phyloP scores from a whole-genome alignment of 2,329 filamentous ascomycete genomes.

The Fusarium drepaniforme region DNA sequence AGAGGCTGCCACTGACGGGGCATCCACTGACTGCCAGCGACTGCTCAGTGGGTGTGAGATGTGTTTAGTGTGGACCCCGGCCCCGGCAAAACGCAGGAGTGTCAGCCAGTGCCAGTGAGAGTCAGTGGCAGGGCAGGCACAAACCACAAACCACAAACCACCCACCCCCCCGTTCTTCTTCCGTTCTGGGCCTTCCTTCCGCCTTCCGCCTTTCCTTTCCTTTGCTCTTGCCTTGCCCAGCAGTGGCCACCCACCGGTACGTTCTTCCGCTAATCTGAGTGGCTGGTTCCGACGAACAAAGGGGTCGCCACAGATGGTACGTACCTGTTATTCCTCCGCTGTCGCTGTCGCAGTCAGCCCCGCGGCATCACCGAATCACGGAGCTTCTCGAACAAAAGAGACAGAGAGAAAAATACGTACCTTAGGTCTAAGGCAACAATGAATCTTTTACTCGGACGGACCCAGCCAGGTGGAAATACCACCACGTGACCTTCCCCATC shows the following conservation, averaged over 20 bases:
- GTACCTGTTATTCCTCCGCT: conserved; percentile 8
- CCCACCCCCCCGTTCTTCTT: background rate
- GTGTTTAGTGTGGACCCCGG: conserved; percentile 12
- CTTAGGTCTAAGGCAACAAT: conserved; percentile 20
- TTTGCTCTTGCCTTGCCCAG: background rate
- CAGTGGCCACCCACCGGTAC: conserved; percentile 29
- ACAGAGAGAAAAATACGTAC: background rate
- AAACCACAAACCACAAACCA: conserved; percentile 14
- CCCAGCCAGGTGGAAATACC: background rate
- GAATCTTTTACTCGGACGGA: background rate
- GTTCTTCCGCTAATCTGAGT: conserved; percentile 33
- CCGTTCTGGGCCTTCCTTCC: background rate
- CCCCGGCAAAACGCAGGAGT: conserved; percentile 33
- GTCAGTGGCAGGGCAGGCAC: background rate
- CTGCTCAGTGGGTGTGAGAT: background rate
- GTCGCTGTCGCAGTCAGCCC: conserved; percentile 17
- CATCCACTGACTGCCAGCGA: too few relatives aligned
- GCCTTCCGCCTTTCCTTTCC: background rate
- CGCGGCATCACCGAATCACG: conserved; percentile 28
- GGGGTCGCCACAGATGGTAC: conserved; percentile 14
- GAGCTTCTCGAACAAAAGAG: background rate
- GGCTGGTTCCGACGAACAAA: conserved; percentile 31
- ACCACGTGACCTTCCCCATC: conserved; percentile 41
- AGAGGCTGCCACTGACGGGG: background rate
- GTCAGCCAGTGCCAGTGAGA: background rate